Base-by-base conservation (phyloP, 179 eudicot species). In the Silene vulgaris region DNA sequence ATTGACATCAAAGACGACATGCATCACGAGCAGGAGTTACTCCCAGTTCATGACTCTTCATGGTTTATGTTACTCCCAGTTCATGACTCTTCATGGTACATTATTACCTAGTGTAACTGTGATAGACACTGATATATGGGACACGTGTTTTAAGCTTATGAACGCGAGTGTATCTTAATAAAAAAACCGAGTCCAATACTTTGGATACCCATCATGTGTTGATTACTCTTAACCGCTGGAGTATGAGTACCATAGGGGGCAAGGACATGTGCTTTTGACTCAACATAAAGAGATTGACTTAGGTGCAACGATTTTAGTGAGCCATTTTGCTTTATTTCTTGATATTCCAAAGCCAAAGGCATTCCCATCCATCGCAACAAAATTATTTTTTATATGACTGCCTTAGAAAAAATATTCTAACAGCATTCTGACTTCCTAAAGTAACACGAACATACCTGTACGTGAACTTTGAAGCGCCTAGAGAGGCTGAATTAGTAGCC, bases 401-500 rank as follows among this genome's bases (percentile, higher is more conserved):
- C 23, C 12, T 20, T 9, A 65, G 40, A 6, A 62, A 62, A 20
- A n/a, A 20, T n/a, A 60, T 7, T 45, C 57, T 14, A 8, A 68
- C 45, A 56, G 35, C 37, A 43, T 56, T 29, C 29, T 35, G 69
- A 77, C 52, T 30, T 69, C 2, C 43, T 17, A 11, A 35, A 62
- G 52, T 21, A 32, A 29, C 65, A 78, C 70, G 69, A 28, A 80
- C 54, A 35, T 83, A 96, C 99, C 96, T 88, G 85, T 93, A 93
- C 7, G 91, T 86, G 68, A 86, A 79, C 80, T 92, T 95, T 37
- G 97, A 88, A 80, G 89, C 78, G 28, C 90, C 89, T 66, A 77
- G 19, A 20, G 83, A 78, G 71, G 76, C 85, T 60, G 82, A 56
- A 71, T 86, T 85, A 69, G 75, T 77, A 76, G 83, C 80, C 79